These are phyloP conservation scores for Mycena amicta DNA, from an alignment of 768 basidiomycete species.

Conservation along the genomic window DNA sequence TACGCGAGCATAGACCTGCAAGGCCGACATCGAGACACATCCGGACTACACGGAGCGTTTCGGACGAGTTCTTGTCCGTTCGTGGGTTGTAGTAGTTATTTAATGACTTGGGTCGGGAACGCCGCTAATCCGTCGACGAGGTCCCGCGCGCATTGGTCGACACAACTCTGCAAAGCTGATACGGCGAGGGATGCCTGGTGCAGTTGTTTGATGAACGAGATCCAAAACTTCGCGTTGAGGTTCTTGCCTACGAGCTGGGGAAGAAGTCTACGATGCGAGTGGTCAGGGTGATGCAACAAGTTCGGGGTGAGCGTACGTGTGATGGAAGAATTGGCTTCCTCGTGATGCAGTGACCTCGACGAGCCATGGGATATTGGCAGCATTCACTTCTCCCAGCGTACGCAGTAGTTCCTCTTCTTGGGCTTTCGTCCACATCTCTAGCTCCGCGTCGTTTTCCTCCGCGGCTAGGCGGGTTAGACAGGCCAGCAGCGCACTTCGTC, in stretches of 20 bases:
- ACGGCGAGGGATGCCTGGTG: background rate
- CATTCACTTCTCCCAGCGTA: conserved; percentile 11
- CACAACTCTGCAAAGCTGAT: background rate
- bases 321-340: conserved; percentile 13
- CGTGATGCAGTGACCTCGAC: conserved; percentile 11
- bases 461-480: conserved; percentile 11
- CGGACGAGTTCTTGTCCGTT: background rate
- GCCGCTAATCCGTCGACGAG: background rate
- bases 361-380: conserved; percentile 19
- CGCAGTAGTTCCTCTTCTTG: conserved; percentile 14
- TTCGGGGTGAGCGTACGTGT: conserved; percentile 9
- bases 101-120: background rate
- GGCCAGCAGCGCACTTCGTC: conserved; percentile 11
- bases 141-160: background rate
- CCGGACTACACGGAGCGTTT: too few relatives aligned
- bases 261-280: background rate
- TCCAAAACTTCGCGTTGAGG: background rate
- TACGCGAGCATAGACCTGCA: too few relatives aligned
- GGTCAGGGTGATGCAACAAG: background rate
- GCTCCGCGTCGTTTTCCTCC: conserved; percentile 17
- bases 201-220: background rate
- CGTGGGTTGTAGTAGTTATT: background rate
- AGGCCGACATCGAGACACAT: too few relatives aligned
- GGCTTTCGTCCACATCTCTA: conserved; percentile 11
- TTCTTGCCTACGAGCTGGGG: background rate